These are phyloP conservation scores for Phytophthora sp. DNA, from an alignment of 352 stramenopile genomes.

Conservation along the genomic window DNA sequence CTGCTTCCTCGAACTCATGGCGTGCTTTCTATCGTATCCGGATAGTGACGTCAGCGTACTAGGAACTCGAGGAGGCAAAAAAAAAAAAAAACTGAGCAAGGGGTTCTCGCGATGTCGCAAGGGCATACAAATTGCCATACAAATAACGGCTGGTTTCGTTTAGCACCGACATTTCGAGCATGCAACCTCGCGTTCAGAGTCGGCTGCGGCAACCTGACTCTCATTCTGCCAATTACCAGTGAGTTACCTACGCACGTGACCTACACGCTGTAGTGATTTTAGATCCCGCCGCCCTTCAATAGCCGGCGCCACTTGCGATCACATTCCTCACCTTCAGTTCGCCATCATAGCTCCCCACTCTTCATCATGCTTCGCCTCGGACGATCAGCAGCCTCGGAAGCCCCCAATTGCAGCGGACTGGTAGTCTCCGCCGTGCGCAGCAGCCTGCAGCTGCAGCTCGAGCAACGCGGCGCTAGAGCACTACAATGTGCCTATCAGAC, in stretches of 20 bases:
- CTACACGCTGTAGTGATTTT: not conserved
- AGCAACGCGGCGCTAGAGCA: slow-evolving; percentile 20
- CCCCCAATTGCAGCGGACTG: slow-evolving; percentile 17
- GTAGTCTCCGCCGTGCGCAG: slow-evolving; percentile 23
- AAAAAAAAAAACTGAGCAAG: slow-evolving; percentile 22
- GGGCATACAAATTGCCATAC: slow-evolving; percentile 24
- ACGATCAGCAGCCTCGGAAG: slow-evolving; percentile 30
- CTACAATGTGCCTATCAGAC: slow-evolving; percentile 46
- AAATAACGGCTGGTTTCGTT: slow-evolving; percentile 30
- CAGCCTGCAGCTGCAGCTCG: slow-evolving; percentile 23
- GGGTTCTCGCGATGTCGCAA: slow-evolving; percentile 12
- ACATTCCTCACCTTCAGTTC: not conserved
- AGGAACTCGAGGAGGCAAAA: slow-evolving; percentile 11
- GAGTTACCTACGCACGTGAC: not conserved
- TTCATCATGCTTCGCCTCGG: slow-evolving; percentile 36
- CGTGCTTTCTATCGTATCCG: slow-evolving; percentile 12
- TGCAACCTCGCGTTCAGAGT: slow-evolving; percentile 35
- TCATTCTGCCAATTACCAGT: slow-evolving; percentile 12
- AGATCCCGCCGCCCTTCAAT: not conserved
- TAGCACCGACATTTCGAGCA: slow-evolving; percentile 12
- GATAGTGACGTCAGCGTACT: slow-evolving; percentile 24
- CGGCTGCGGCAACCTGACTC: slow-evolving; percentile 4
- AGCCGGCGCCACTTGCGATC: too few relatives aligned
- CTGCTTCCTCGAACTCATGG: slow-evolving; percentile 13
- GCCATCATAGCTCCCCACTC: not conserved